Evolutionary conservation across 208 protist species (phyloP), one percentile per base, ranked within the genome.

Genomic region (Porcisia deanei): DNA sequence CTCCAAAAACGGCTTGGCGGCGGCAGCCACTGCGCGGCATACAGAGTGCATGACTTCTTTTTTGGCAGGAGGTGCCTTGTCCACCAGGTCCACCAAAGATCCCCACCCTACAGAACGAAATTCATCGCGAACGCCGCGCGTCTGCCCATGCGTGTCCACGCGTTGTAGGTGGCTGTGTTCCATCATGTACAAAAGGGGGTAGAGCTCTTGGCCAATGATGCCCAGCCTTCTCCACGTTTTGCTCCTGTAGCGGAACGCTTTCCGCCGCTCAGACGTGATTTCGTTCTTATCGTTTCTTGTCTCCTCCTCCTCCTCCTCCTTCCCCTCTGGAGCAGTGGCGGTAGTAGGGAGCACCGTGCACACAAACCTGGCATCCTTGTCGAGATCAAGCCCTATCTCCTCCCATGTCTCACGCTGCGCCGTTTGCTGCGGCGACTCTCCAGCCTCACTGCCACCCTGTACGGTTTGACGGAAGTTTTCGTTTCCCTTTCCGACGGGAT

Each of bases 141-240:
- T 45, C 18, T 37, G 37, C 14, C 53, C 58, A 20, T 43, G 3
- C 18, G 73, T 71, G 8, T 70, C 30, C 16, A 75, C 34, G 20
- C 47, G 20, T 1, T 41, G 43, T 5, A 75, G 39, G 0, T 14
- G 22, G 8, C 60, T 41, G n/a, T 41, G n/a, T 0, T 41, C 39
- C 6, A 82, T 14, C 9, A 76, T 59, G 70, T 85, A 87, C 1
- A 89, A 69, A 3, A 86, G 58, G 7, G 88, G 88, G 70, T 88
- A 92, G 55, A 92, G 75, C 73, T 92, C 83, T 71, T 92, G 88
- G 4, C 88, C 85, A 0, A 5, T 30, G 20, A 88, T 71, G 14
- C 83, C 85, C 7, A 67, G 6, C 22, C 84, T 87, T 20, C 71
- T 66, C 88, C 88, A 92, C 8, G 66, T 74, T 45, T 92, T 92